Base-by-base conservation (phyloP, 805 yeast genomes). In the Pichia sporocuriosa region DNA sequence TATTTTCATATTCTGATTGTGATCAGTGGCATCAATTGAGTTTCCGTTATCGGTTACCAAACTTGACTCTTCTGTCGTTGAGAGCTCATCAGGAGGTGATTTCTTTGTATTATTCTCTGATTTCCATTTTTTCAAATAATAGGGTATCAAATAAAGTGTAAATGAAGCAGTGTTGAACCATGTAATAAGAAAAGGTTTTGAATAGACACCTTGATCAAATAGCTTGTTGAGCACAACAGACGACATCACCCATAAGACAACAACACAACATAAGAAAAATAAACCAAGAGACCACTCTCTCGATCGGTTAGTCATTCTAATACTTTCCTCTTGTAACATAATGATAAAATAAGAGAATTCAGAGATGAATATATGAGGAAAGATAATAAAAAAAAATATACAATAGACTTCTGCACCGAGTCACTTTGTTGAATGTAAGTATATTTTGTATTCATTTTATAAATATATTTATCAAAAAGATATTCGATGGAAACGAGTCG, bases 171-270 rank as follows among this genome's bases (percentile, higher is more conserved):
- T 89, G 65, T 89, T 93, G 52, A 90, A 62, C 65, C 90, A 93
- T 3, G 98, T 93, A 51, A 93, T 84, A 47, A 89, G 75, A 57
- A 87, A 89, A 15, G 98, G 98, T 62, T 93, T 93, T 36, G 87
- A 65, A 60, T 87, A 93, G 8, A 45, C 43, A 44, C 72, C 75
- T 35, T 74, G 71, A 51, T 80, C 87, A 52, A 86, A 83, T 31
- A 86, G 67, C 32, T 77, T 80, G 60, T 85, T 88, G 28, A 93
- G 81, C 35, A 90, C 61, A 52, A 88, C 90, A 4, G 95, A 85
- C 4, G 96, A 86, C 28, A 83, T 65, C 10, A 93, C 97, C 98
- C 98, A 90, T 20, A 87, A 72, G 1, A 84, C 59, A 22, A 90
- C 86, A 34, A 89, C 97, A 33, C 83, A 67, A 2, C 77, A 69